Evolutionary conservation across 1,139 yeast genomes (phyloP), one percentile per base, ranked within the genome.

Genomic region (Yamadazyma buinensis): DNA sequence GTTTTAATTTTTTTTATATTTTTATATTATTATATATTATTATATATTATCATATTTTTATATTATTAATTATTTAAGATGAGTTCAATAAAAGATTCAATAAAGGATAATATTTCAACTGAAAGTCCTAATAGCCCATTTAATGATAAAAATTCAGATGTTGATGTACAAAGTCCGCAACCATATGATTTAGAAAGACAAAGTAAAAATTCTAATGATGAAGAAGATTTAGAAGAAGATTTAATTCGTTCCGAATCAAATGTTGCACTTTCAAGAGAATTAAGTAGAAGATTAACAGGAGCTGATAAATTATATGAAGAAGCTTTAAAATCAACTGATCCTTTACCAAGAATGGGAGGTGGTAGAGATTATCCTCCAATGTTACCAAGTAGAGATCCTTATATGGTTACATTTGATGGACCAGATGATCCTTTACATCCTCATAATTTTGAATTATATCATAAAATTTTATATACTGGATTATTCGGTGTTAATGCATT

Each of bases 391-490:
- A 52, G 64, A 34, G 58, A 54, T 7, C 57, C 61, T 2, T 67
- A 62, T 41, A 49, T 54, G 5, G 72, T 66, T n/a, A 51, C 57
- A 26, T 76, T 57, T 44, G 74, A 68, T 41, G 79, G 80, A 1
- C 68, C 71, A 1, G 59, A 67, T 18, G 82, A 76, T 47, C 77
- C 77, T 2, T 31, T 41, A 0, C 67, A 62, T 44, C 81, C 82
- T 0, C 63, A 59, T 38, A 76, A 75, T 47, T 75, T 72, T 67
- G 47, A 72, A 2, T 24, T 58, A 19, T 25, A 30, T 23, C 54
- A 49, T 21, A 71, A 72, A 44, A 15, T 63, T 4, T 20, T 46
- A 3, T 51, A 48, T 11, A 52, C 60, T 30, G 39, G 45, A 3
- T 47, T 57, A 15, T 55, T 65, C n/a, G 71, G 62, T 7, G 49